These are phyloP conservation scores for Cercophora newfieldiana DNA, from an alignment of 495 filamentous ascomycete species.

Conservation along the genomic window DNA sequence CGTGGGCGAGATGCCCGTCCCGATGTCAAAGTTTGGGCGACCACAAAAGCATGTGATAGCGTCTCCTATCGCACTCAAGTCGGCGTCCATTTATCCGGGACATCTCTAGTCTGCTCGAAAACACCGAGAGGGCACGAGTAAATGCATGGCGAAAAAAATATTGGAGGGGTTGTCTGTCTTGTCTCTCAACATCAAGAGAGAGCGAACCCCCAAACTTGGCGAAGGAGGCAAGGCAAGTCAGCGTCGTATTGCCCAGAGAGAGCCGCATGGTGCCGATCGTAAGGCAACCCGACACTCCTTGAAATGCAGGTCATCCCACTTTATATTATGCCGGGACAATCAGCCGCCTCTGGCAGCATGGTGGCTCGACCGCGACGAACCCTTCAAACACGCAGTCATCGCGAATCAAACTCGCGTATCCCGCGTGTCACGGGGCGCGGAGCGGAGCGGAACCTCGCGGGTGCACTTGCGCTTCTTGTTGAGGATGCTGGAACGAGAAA, in stretches of 20 bases:
- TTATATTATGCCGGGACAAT: not conserved
- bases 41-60: not conserved
- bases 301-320: not conserved
- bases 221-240: not conserved
- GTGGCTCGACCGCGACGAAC: not conserved
- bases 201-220: not conserved
- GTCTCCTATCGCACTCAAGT: not conserved
- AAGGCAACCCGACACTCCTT: not conserved
- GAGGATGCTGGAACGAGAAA: not conserved
- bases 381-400: conserved; percentile 7
- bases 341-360: not conserved
- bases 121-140: too few relatives aligned
- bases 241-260: not conserved
- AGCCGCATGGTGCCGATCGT: not conserved
- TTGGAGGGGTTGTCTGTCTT: too few relatives aligned
- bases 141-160: too few relatives aligned
- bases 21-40: not conserved
- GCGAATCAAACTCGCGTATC: not conserved
- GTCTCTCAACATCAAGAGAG: not conserved
- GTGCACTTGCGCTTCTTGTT: not conserved
- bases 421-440: not conserved
- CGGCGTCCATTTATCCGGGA: not conserved
- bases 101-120: too few relatives aligned
- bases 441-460: not conserved
- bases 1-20: not conserved